Evolutionary conservation across 495 filamentous ascomycete genomes (phyloP), one percentile per base, ranked within the genome.

Genomic region (Immersiella caudata): DNA sequence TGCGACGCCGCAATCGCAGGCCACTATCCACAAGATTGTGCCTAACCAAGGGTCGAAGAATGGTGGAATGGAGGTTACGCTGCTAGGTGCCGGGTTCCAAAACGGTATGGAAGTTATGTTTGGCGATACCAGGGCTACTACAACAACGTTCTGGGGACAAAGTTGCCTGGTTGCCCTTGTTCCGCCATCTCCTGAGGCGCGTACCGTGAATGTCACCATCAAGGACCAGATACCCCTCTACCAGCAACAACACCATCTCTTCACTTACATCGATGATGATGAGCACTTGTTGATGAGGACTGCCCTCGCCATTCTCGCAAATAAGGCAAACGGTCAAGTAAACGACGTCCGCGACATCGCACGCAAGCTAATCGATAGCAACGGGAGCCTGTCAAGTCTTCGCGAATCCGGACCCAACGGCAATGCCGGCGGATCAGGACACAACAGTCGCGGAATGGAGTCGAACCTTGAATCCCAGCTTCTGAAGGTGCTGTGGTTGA

Each of bases 101-200:
- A 86, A 89, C 55, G 92, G 91, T 6, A 85, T 94, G 73, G 90
- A 92, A 63, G 92, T 97, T 65, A 89, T 93, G 71, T 97, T 97
- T 76, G 94, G 93, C 20, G 88, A 92, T 54, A 84, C 83, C 4
- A 81, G 87, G 36, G 94, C 94, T 11, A 90, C 88, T 0, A 91
- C 90, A 11, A 94, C 91, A 12, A 92, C 90, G 0, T 96, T 84
- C 71, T 96, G 92, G 89, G 91, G 91, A 24, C 86, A 90, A 60
- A 89, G 86, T 52, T 91, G 90, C 21, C 81, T 97, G n/a, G 91
- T 96, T 50, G 96, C 92, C 73, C 79, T 93, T 36, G 82, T 94
- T 0, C 94, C 94, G 24, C 92, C 94, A 2, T 88, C 89, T 29
- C 77, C 85, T 14, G 81, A 82, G 52, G 82, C 91, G 0, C 91